Base-by-base conservation (phyloP, 805 yeast genomes). In the Starmerella bombi region DNA sequence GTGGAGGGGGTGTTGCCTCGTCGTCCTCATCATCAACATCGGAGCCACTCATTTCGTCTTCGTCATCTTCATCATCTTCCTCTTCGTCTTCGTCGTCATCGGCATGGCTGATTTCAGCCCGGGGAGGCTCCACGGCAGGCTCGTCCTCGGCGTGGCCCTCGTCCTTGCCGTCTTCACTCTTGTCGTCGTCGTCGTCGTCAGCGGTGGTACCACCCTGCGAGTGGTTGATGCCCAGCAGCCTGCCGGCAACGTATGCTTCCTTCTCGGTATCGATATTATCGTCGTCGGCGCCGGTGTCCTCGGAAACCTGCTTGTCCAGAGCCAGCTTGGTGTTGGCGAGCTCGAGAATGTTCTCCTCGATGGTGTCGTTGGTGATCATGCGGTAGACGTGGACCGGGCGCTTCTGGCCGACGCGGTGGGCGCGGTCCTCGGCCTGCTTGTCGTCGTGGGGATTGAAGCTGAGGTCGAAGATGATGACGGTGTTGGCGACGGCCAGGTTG, bases 381-480 rank as follows among this genome's bases (percentile, higher is more conserved):
- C 93, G 74, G 31, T 73, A 70, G 15, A 93, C 94, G 39, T 67
- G 64, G 17, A 91, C 99, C 36, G 80, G 83, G 40, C 78, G 74
- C 5, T 77, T 74, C 62, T 88, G 97, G 1, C 98, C 98, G 20
- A 91, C 95, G 60, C 99, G 72, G 59, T 91, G 99, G 0, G 97
- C 94, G 57, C 99, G 74, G 60, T 91, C 99, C 58, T 93, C 97
- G 2, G 99, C 99, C 63, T 91, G 99, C 56, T 80, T 80, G 57
- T 91, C 99, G 59, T 91, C 98, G 59, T 91, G 98, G 0, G 99
- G 99, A 56, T 91, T 91, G 65, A 91, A 91, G 37, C 93, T 78
- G 58, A 85, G 88, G 58, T 91, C 99, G 56, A 77, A 86, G 25
- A 91, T 81, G 39, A 91, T 69, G 2, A 91, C 98, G 45, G 78